phyloP scores from a whole-genome alignment of 495 filamentous ascomycete species.

The Tuber borchii region DNA sequence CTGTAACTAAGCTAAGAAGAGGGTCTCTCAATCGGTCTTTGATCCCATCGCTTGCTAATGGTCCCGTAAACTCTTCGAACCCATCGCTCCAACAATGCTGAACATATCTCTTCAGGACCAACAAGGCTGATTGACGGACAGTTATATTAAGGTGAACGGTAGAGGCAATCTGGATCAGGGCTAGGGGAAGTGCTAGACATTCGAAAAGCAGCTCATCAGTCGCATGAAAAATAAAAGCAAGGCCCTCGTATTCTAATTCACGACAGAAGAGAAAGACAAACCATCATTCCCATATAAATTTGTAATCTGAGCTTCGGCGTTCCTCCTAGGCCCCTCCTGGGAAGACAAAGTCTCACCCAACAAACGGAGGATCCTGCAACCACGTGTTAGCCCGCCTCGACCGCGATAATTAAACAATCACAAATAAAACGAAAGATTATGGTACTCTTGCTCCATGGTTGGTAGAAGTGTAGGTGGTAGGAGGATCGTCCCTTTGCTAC shows the following conservation, averaged over 20 bases:
- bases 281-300: slow-evolving; percentile 32
- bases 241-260: background rate
- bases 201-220: slow-evolving; percentile 2
- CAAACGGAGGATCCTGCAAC: slow-evolving; percentile 32
- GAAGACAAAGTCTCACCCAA: slow-evolving; percentile 34
- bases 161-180: slow-evolving; percentile 68
- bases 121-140: slow-evolving; percentile 74
- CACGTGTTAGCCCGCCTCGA: slow-evolving; percentile 8
- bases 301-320: slow-evolving; percentile 39
- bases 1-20: slow-evolving; percentile 72
- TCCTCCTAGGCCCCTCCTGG: slow-evolving; percentile 35
- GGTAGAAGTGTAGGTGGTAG: background rate
- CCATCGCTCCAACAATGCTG: slow-evolving; percentile 64
- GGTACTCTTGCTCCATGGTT: slow-evolving; percentile 39
- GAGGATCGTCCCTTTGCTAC: background rate
- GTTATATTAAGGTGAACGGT: slow-evolving; percentile 62
- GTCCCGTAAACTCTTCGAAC: slow-evolving; percentile 58
- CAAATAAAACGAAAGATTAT: slow-evolving; percentile 20
- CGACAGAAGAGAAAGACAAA: slow-evolving; percentile 16
- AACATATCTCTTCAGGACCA: slow-evolving; percentile 74
- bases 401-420: background rate
- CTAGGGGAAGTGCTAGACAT: slow-evolving; percentile 61
- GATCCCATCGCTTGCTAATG: slow-evolving; percentile 55
- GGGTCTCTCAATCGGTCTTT: slow-evolving; percentile 65
- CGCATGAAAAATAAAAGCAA: background rate